These are phyloP conservation scores for Curvularia spicifera DNA, from an alignment of 2,329 filamentous ascomycete genomes.

Conservation along the genomic window DNA sequence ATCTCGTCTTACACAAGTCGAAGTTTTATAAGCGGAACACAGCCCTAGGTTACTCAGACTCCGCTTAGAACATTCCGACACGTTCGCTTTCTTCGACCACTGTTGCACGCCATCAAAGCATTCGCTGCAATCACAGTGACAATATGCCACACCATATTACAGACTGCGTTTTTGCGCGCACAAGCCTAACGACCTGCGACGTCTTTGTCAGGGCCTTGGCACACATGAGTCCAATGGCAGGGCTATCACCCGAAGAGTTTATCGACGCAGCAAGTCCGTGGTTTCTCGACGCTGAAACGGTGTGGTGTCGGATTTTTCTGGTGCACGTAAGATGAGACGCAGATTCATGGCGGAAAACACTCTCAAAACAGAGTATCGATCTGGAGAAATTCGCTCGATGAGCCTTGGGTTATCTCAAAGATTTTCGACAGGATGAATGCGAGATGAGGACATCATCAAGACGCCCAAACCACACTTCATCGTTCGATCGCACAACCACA, in stretches of 20 bases:
- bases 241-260: conserved; percentile 39
- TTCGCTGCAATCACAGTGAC: background rate
- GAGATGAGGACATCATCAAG: background rate
- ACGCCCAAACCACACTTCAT: background rate
- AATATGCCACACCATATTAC: conserved; percentile 40
- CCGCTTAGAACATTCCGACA: background rate
- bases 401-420: background rate
- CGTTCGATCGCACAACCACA: background rate
- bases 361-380: background rate
- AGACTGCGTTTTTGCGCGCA: conserved; percentile 39
- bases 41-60: background rate
- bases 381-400: background rate
- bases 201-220: conserved; percentile 42
- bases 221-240: conserved; percentile 27
- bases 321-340: conserved; percentile 55
- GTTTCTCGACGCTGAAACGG: conserved; percentile 43
- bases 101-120: background rate
- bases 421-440: too few relatives aligned
- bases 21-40: background rate
- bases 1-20: background rate
- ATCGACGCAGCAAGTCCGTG: conserved; percentile 41
- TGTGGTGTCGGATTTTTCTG: conserved; percentile 43
- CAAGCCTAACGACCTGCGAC: conserved; percentile 44
- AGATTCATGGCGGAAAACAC: background rate
- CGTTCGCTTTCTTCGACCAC: background rate